Evolutionary conservation across 495 filamentous ascomycete genomes (phyloP).

Genomic region (Lindgomyces ingoldianus): DNA sequence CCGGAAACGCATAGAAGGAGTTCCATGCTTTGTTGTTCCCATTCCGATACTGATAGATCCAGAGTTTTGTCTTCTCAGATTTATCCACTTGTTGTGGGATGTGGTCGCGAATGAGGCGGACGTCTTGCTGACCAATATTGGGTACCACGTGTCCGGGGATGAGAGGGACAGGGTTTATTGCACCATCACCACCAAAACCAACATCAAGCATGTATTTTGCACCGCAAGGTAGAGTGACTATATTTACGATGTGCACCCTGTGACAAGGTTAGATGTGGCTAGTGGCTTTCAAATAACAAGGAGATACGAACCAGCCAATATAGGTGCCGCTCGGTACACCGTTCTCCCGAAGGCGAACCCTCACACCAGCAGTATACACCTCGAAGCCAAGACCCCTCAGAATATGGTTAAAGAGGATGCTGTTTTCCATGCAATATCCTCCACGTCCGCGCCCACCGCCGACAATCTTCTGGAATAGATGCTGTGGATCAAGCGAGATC

Average conservation of each 20-base stretch:
- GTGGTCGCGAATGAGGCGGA: conserved; percentile 33
- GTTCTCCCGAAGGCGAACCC: conserved; percentile 28
- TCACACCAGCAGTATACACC: conserved; percentile 32
- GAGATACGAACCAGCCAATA: conserved; percentile 30
- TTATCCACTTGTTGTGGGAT: conserved; percentile 28
- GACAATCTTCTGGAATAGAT: conserved; percentile 25
- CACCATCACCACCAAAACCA: conserved; percentile 78
- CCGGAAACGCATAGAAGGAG: conserved; percentile 33
- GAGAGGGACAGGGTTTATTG: conserved; percentile 34
- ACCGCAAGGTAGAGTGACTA: conserved; percentile 30
- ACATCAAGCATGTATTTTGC: conserved; percentile 60
- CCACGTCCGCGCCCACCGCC: conserved; percentile 19
- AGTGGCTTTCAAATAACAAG: background rate
- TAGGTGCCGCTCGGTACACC: conserved; percentile 32
- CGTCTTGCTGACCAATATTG: conserved; percentile 35
- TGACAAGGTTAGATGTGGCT: background rate
- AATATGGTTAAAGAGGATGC: conserved; percentile 36
- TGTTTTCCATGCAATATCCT: conserved; percentile 36
- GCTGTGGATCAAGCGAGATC: conserved; percentile 27
- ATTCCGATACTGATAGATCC: conserved; percentile 40
- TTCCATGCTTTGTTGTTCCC: conserved; percentile 19
- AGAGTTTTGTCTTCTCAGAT: conserved; percentile 15
- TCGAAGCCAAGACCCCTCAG: conserved; percentile 28
- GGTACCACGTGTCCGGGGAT: background rate
- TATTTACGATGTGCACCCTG: conserved; percentile 38